Base-by-base conservation (phyloP, 2,329 filamentous ascomycete genomes). In the Ophiosphaerella herpotricha region DNA sequence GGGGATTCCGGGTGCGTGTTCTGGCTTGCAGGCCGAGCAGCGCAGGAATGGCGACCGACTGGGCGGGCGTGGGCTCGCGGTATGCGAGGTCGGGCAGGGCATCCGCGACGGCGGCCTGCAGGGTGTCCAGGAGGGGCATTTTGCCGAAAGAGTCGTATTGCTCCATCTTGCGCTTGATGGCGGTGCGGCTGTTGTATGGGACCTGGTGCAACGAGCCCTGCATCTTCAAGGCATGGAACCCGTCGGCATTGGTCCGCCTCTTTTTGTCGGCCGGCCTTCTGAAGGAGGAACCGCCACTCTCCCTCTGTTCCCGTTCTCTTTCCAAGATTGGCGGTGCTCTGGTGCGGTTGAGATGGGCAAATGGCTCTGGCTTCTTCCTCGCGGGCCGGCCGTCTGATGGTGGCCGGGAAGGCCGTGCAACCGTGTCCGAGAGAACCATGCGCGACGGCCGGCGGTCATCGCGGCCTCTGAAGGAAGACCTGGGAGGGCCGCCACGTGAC, bases 201-300 rank as follows among this genome's bases (percentile, higher is more conserved):
- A 97, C 80, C 3, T 86, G 84, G 2, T 89, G 79, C 56, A 97
- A 78, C 2, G 89, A 81, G 43, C 86, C 85, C 71, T 97, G 93
- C 93, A 97, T 97, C 77, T 95, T 96, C 72, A 97, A 79, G 4
- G 93, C 92, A 70, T 95, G 92, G 74, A 84, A 88, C 7, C 82
- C 74, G 41, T 80, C 78, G 18, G 78, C 77, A 34, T 50, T 76
- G 72, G 54, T 52, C 40, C 60, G 55, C 45, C 61, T 52, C 49
- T 61, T 68, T 36, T 58, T 60, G 31, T 59, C 52, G 39, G 63
- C 54, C n/a, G 58, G 53, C 7, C 47, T 39, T 48, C 48, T 36
- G 50, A 39, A 43, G 38, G 45, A 31, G 33, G 45, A 45, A 24
- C 37, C 57, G 36, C 47, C 43, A 38, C 47, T 41, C 9, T 50